Conservation (phyloP, 148 eudicot genomes). For the Diospyros lotus region DNA sequence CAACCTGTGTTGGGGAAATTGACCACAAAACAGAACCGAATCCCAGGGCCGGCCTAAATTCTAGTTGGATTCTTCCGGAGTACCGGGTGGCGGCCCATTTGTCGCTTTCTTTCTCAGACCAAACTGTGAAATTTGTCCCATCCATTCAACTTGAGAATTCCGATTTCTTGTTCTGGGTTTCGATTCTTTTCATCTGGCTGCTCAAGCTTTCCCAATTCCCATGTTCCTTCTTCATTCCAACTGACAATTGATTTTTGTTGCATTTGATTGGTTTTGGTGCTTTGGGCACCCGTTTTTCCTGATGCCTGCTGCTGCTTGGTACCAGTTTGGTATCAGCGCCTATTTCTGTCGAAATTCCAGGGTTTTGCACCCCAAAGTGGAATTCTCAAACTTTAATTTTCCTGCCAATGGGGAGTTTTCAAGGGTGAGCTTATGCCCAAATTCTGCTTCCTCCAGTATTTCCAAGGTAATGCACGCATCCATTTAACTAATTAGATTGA, state of each 20-base stretch:
- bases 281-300: slow-evolving; percentile 14
- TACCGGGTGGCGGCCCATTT: no score
- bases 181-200: no score
- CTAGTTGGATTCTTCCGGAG: no score
- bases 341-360: slow-evolving; percentile 27
- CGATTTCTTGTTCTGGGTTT: no score
- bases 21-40: no score
- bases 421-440: slow-evolving; percentile 24
- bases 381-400: slow-evolving; percentile 21
- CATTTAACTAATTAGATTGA: background rate
- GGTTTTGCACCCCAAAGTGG: slow-evolving; percentile 18
- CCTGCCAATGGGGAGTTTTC: slow-evolving; percentile 23
- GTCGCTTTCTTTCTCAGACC: no score
- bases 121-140: no score
- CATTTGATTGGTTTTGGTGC: slow-evolving; percentile 8
- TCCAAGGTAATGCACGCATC: slow-evolving; percentile 36
- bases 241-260: slow-evolving; percentile 4
- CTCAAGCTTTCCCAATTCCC: no score
- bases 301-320: slow-evolving; percentile 32
- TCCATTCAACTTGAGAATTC: no score
- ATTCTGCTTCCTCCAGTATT: slow-evolving; percentile 11
- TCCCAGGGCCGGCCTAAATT: no score
- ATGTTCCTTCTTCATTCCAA: background rate
- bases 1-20: no score
- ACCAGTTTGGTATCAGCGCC: slow-evolving; percentile 28